Percentiles rank a stretch among this genome's conserved stretches.
Evolutionary conservation across 1,139 yeast species (phyloP).

Genomic region (Kodamaea ohmeri): DNA sequence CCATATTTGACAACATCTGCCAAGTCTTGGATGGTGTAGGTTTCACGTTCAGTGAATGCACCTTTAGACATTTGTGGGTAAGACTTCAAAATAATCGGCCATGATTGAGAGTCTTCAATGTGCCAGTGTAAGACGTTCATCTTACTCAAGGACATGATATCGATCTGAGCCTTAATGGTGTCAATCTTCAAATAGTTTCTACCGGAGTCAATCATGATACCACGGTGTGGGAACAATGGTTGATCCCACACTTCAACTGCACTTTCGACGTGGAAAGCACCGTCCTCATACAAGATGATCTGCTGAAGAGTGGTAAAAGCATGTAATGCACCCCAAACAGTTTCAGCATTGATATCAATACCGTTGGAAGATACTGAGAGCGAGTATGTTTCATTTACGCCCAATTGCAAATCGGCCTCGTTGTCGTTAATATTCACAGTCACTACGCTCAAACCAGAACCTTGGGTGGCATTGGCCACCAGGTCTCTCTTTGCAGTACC

Average conservation of each 20-base stretch:
- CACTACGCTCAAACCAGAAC: conserved; percentile 11
- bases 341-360: conserved; percentile 30
- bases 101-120: conserved; percentile 43
- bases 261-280: conserved; percentile 28
- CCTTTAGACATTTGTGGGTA: conserved; percentile 45
- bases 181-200: conserved; percentile 37
- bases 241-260: conserved; percentile 35
- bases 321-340: conserved; percentile 48
- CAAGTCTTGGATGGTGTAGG: conserved; percentile 34
- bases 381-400: conserved; percentile 43
- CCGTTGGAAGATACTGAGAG: conserved; percentile 18
- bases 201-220: conserved; percentile 44
- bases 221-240: conserved; percentile 45
- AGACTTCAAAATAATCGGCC: conserved; percentile 40
- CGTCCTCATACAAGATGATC: conserved; percentile 30
- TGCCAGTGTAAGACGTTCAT: conserved; percentile 50
- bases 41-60: conserved; percentile 39
- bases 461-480: too few species aligned
- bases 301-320: conserved; percentile 47
- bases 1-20: conserved; percentile 35
- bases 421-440: conserved; percentile 22
- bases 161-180: conserved; percentile 37
- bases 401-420: conserved; percentile 34
- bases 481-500: background rate
- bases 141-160: conserved; percentile 41